phyloP scores from a whole-genome alignment of 2,329 filamentous ascomycete genomes.

The Alternaria ventricosa region DNA sequence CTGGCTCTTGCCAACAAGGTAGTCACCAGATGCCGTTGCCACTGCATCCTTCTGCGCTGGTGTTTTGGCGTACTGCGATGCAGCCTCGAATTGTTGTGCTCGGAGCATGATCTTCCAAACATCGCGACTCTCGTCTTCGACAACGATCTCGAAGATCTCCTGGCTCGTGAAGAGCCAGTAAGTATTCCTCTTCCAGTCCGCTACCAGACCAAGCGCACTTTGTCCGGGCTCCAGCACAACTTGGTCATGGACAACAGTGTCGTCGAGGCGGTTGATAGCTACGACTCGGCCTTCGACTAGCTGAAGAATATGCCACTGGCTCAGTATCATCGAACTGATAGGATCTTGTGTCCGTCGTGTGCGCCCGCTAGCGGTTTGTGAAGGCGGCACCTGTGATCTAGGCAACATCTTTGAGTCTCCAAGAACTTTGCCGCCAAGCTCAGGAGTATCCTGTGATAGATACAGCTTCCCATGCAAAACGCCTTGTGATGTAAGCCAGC shows the following conservation, averaged over 20 bases:
- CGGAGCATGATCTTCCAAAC: slow-evolving; percentile 94
- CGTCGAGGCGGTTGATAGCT: slow-evolving; percentile 85
- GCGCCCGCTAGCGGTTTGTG: slow-evolving; percentile 69
- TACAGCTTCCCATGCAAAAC: slow-evolving; percentile 85
- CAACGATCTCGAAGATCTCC: slow-evolving; percentile 92
- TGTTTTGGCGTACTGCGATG: slow-evolving; percentile 83
- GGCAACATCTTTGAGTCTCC: slow-evolving; percentile 79
- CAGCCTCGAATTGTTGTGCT: slow-evolving; percentile 85
- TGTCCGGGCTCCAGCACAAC: slow-evolving; percentile 81
- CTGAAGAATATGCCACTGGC: slow-evolving; percentile 90
- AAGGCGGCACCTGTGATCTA: slow-evolving; percentile 73
- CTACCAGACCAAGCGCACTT: slow-evolving; percentile 79
- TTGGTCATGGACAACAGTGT: slow-evolving; percentile 86
- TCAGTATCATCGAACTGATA: slow-evolving; percentile 81
- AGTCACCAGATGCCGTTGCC: slow-evolving; percentile 89
- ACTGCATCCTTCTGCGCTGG: slow-evolving; percentile 86
- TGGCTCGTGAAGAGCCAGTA: slow-evolving; percentile 94
- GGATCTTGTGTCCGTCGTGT: slow-evolving; percentile 72
- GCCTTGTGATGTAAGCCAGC: slow-evolving; percentile 88
- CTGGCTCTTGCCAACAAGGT: slow-evolving; percentile 79
- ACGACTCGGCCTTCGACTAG: slow-evolving; percentile 84
- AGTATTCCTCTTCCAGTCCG: slow-evolving; percentile 93
- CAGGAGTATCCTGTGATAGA: slow-evolving; percentile 64
- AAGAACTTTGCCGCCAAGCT: slow-evolving; percentile 77
- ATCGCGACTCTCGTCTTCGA: slow-evolving; percentile 87